Base-by-base conservation (phyloP, 164 flowering plant species). In the Brasenia schreberi region DNA sequence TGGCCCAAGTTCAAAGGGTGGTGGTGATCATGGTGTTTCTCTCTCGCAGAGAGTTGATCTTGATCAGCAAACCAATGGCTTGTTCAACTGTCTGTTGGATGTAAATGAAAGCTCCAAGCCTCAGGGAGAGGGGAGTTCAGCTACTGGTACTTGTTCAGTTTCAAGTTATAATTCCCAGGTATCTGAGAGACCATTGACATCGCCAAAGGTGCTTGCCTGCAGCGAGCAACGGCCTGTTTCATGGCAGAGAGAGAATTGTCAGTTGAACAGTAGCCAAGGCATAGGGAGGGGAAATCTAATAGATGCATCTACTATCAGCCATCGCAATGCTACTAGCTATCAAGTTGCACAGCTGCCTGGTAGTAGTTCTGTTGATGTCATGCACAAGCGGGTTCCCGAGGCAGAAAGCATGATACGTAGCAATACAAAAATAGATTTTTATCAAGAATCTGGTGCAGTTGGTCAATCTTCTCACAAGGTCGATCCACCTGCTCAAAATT, bases 401-500 rank as follows among this genome's bases (percentile, higher is more conserved):
- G n/a, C 19, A 18, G 63, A 23, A 61, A 7, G 63, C 63, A 61
- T 58, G 39, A 49, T 5, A 4, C 9, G 56, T 14, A 5, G 56
- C 56, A 9, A 9, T 49, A 49, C 56, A 49, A 14, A 9, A 3
- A 9, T 3, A 0, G 10, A 49, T 49, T 49, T 49, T 49, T 49
- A 49, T 49, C 4, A 14, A 33, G 39, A 33, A 33, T 33, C 39
- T 33, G 4, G 39, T 33, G 39, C 39, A 17, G 78, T 67, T 33
- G 52, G 70, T 65, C 68, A 69, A 10, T 17, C 73, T 5, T 43
- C 63, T 42, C 72, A 65, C 19, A 63, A 63, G 68, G 74, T 64
- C 43, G 81, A 79, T 65, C 39, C 19, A 45, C 68, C 81, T 5
- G 63, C 77, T 45, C 82, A 78, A 65, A 68, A 73, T 67, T 77